A percentile compares a stretch with the other conserved stretches of the same genome.
Evolutionary conservation across 2,329 filamentous ascomycete genomes (phyloP).

Genomic region (Tolypocladium ovalisporum): DNA sequence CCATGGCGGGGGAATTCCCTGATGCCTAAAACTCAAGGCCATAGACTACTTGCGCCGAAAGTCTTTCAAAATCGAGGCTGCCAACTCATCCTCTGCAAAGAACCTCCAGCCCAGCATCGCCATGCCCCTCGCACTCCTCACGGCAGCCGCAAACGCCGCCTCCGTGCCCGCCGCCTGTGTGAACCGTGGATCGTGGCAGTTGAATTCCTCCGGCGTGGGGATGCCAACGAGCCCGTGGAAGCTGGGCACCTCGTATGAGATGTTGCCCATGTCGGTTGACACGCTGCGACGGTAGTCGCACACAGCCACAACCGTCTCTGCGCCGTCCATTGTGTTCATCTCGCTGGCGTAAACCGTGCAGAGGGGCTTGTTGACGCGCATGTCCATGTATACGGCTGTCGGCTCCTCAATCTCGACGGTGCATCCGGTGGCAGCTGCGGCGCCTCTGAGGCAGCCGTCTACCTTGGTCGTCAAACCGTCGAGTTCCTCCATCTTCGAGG

Average conservation of each 20-base stretch:
- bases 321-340: neutral
- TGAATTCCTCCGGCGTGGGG: conserved; percentile 18
- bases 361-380: neutral
- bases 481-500: neutral
- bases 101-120: conserved; percentile 19
- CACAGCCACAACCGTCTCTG: neutral
- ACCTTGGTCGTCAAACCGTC: neutral
- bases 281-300: conserved; percentile 18
- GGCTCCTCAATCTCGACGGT: neutral
- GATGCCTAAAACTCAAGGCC: no score
- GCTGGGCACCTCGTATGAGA: conserved; percentile 30
- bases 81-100: conserved; percentile 13
- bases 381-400: neutral
- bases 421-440: neutral
- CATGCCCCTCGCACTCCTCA: conserved; percentile 20
- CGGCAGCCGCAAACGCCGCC: conserved; percentile 17
- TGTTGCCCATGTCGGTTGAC: conserved; percentile 37
- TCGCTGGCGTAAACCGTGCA: neutral
- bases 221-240: conserved; percentile 36
- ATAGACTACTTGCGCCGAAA: neutral
- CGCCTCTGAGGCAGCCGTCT: neutral
- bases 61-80: neutral
- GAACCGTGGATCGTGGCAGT: conserved; percentile 22
- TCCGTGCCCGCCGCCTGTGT: conserved; percentile 22
- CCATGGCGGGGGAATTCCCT: no score